Conservation (phyloP, 805 yeast species). For the Wickerhamiella sorbophila region DNA sequence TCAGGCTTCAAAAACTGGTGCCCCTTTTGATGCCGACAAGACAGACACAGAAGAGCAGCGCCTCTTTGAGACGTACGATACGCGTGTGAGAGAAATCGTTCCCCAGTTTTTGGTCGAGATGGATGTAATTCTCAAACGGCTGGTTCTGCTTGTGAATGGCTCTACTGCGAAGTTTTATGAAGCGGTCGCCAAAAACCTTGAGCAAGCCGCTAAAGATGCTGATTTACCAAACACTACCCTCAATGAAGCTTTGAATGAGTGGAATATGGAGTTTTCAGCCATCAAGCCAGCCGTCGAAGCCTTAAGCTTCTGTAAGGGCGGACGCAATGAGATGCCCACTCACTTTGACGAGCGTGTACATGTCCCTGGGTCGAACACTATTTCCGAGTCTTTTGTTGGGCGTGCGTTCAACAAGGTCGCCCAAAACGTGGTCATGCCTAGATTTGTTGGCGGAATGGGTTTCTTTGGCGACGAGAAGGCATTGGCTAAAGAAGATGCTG, state of each 20-base stretch:
- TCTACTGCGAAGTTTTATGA: background rate
- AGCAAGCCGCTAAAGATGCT: background rate
- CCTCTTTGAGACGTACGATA: background rate
- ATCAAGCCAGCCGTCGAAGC: slow-evolving; percentile 18
- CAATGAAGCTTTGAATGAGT: slow-evolving; percentile 3
- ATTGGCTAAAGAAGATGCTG: slow-evolving; percentile 9
- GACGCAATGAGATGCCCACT: background rate
- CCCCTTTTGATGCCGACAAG: background rate
- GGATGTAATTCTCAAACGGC: background rate
- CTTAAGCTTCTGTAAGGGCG: slow-evolving; percentile 6
- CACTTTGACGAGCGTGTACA: background rate
- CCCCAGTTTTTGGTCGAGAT: background rate
- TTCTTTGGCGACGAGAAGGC: background rate
- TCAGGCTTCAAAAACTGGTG: background rate
- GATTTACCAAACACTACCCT: background rate
- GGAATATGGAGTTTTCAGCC: slow-evolving; percentile 11
- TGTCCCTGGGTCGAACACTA: background rate
- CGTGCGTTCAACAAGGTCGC: background rate
- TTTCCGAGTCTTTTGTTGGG: background rate
- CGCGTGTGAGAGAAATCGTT: background rate
- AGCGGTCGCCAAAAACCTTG: background rate
- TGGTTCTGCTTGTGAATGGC: background rate
- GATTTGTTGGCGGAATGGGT: background rate
- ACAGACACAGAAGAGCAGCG: slow-evolving; percentile 1
- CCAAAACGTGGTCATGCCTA: background rate